Base-by-base conservation (phyloP, 257 asterid genomes). In the Paraleonurus japonicus region DNA sequence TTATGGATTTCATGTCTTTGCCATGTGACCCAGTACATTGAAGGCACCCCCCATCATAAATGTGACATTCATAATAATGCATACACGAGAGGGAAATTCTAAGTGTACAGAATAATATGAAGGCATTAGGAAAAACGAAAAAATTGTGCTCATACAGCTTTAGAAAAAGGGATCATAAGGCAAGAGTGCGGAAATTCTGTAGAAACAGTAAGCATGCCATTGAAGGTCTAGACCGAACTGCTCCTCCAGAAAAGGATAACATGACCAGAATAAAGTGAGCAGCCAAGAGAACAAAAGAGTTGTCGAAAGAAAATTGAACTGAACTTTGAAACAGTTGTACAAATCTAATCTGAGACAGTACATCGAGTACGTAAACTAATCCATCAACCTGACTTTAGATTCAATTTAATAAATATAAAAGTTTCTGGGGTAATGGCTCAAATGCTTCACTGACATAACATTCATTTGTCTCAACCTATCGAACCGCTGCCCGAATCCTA, bases 221-320 rank as follows among this genome's bases (percentile, higher is more conserved):
- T 22, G 50, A 71, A 72, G 62, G 28, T 19, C 54, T 61, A 32
- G 15, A 26, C 53, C 17, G 33, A 60, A 39, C 69, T 45, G 20
- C 62, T 61, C 69, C 62, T 61, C 69, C 37, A 60, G 69, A 71
- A 71, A 69, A 37, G 39, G 37, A 35, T 47, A 16, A 58, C 32
- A 28, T 30, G 51, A 7, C 61, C 53, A 37, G 39, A 13, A 30
- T 45, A 28, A 3, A 11, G 32, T 3, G 45, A 19, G 28, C 66
- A 45, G 41, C 12, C 54, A 43, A 60, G 53, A 30, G 27, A 28
- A n/a, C 5, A 22, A 58, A 26, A 45, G 4, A 7, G 41, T 24
- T 8, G 62, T 22, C 65, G 16, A 70, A 39, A 23, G 9, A 5
- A 16, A 30, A 17, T 6, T 51, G 32, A 67, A 30, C 61, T 51